A percentile compares a stretch with the other conserved stretches of the same genome.
These are phyloP conservation scores for Persicaria tinctoria DNA, from an alignment of 148 eudicot genomes.

Conservation along the genomic window DNA sequence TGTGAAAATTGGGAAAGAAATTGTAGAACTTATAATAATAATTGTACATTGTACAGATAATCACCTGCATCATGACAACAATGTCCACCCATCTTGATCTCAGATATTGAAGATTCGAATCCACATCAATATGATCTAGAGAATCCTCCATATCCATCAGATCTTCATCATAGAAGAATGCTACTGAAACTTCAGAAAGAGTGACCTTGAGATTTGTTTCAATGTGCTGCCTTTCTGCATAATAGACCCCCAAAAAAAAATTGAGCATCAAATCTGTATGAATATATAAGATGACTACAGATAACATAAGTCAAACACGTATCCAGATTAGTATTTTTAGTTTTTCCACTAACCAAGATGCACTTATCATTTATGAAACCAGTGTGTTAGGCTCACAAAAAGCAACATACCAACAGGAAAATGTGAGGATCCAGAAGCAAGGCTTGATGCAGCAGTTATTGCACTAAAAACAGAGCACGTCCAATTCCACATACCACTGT, in stretches of 20 bases:
- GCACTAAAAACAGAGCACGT: conserved; percentile 85
- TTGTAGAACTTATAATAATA: background rate
- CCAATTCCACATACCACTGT: conserved; percentile 98
- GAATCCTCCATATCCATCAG: conserved; percentile 21
- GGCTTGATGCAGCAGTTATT: conserved; percentile 83
- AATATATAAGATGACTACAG: background rate
- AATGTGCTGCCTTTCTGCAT: conserved; percentile 80
- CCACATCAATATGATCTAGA: conserved; percentile 22
- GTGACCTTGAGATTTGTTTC: conserved; percentile 69
- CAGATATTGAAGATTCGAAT: conserved; percentile 42
- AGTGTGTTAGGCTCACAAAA: background rate
- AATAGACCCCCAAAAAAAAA: conserved; percentile 2
- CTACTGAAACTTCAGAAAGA: conserved; percentile 50
- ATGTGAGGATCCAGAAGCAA: conserved; percentile 82
- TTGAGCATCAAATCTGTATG: background rate
- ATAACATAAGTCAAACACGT: background rate
- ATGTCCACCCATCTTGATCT: conserved; percentile 39
- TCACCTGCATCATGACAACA: conserved; percentile 59
- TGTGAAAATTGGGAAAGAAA: background rate
- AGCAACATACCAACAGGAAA: conserved; percentile 55
- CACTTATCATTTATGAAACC: background rate
- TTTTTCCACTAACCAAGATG: background rate
- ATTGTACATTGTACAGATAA: conserved; percentile 13
- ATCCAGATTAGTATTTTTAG: background rate
- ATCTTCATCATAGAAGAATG: conserved; percentile 57